Evolutionary conservation across 768 basidiomycete genomes (phyloP), one percentile per base, ranked within the genome.

Genomic region (Boletus sp.): DNA sequence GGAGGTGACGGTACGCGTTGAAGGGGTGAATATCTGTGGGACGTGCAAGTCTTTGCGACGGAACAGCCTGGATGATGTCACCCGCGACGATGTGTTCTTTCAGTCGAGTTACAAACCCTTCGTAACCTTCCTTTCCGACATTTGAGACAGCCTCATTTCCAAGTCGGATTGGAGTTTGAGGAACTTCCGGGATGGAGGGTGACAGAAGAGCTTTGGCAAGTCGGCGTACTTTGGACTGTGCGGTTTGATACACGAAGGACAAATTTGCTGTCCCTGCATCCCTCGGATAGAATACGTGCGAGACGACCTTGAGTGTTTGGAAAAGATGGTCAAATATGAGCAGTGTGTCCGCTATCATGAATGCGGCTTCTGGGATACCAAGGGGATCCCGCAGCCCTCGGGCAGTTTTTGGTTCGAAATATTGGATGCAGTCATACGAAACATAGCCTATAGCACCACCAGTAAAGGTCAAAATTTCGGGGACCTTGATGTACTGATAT

Each of bases 41-140:
- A 33, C 93, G 83, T 14, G 90, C 76, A 30, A 98, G 77, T 29
- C 95, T 80, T 70, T 98, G 97, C 10, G 93, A 95, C 8, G 97
- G 97, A 7, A 99, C 97, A 2, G 97, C 97, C 72, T 99, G 97
- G 61, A 99, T 98, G 66, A 99, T 98, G 73, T 99, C 95, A 29
- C 97, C 97, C 17, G 87, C 89, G 53, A 98, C 79, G 51, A 99
- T 97, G 68, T 93, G 94, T 65, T 96, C 80, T 76, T 98, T 98
- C 52, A 99, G 77, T 51, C 79, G 83, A 42, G 94, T 93, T 14
- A 99, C 97, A 64, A 95, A 96, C 5, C 70, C 72, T 69, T 98
- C 86, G 71, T 98, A 99, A 0, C 97, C 97, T 42, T 78, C 82
- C 70, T 93, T 90, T 17, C 97, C 97, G 17, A 98, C 90, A 66